These are phyloP conservation scores for Rhodotorula babjevae DNA, from an alignment of 768 basidiomycete species.

Conservation along the genomic window DNA sequence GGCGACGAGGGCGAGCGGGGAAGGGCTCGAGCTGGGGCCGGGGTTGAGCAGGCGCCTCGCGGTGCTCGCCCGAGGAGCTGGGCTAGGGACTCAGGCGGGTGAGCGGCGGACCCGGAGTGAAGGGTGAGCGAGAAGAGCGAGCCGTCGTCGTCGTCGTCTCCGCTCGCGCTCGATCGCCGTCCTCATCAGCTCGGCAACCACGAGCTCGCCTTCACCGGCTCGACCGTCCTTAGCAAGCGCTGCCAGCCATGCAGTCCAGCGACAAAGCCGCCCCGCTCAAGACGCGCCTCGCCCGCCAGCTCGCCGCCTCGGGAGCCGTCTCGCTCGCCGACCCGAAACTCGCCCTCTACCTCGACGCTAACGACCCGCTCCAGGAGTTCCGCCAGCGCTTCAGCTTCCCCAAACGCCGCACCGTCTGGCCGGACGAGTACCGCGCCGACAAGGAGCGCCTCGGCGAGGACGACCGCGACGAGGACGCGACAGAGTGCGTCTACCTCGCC, in stretches of 20 bases:
- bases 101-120: too few species aligned
- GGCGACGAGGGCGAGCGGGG: too few species aligned
- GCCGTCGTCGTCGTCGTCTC: too few species aligned
- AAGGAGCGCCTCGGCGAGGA: neutral
- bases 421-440: slow-evolving; percentile 7
- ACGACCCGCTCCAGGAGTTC: slow-evolving; percentile 13
- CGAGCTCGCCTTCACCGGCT: too few species aligned
- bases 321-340: slow-evolving; percentile 21
- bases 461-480: slow-evolving; percentile 48
- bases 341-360: slow-evolving; percentile 18
- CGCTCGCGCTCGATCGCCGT: too few species aligned
- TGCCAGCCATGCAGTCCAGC: neutral
- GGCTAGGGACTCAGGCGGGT: too few species aligned
- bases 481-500: slow-evolving; percentile 73
- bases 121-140: too few species aligned
- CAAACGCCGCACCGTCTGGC: slow-evolving; percentile 2
- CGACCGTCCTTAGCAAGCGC: neutral
- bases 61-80: too few species aligned
- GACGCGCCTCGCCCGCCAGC: slow-evolving; percentile 8
- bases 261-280: slow-evolving; percentile 1
- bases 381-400: slow-evolving; percentile 24
- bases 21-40: too few species aligned
- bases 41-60: too few species aligned
- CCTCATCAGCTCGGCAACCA: too few species aligned
- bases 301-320: slow-evolving; percentile 28